A percentile compares a stretch with the other conserved stretches of the same genome.
These are phyloP conservation scores for Hyphopichia homilentoma DNA, from an alignment of 805 yeast genomes.

Conservation along the genomic window DNA sequence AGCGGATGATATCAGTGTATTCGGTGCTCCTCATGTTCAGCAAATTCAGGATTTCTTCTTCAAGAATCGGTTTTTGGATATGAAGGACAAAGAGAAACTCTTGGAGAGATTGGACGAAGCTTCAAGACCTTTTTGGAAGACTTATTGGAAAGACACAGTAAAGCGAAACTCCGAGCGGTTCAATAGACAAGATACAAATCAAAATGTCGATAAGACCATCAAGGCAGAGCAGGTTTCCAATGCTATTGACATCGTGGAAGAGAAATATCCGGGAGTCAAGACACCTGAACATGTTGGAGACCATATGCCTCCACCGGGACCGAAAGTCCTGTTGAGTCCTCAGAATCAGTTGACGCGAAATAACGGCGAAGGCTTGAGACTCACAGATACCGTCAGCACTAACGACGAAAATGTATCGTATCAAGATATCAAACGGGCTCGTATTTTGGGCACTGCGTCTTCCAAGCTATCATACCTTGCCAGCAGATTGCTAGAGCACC, in stretches of 20 bases:
- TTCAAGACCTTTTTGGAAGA: conserved; percentile 48
- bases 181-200: conserved; percentile 35
- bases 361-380: conserved; percentile 16
- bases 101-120: conserved; percentile 25
- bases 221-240: conserved; percentile 8
- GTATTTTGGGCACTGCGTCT: conserved; percentile 59
- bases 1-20: conserved; percentile 33
- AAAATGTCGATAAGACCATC: conserved; percentile 14
- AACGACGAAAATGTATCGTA: conserved; percentile 8
- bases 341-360: conserved; percentile 10
- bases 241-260: conserved; percentile 4
- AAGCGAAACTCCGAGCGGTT: conserved; percentile 34
- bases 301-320: too few species aligned
- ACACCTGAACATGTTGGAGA: neutral
- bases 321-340: conserved; percentile 4
- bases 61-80: conserved; percentile 44
- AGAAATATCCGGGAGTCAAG: neutral
- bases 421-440: conserved; percentile 25
- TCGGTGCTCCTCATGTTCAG: conserved; percentile 58
- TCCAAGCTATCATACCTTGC: conserved; percentile 60
- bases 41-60: conserved; percentile 51
- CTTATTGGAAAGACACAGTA: conserved; percentile 46
- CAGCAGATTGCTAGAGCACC: conserved; percentile 52
- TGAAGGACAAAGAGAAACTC: conserved; percentile 24
- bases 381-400: conserved; percentile 18